Conservation (phyloP, 495 filamentous ascomycete genomes). For the Hyaloscypha hepaticicola region DNA sequence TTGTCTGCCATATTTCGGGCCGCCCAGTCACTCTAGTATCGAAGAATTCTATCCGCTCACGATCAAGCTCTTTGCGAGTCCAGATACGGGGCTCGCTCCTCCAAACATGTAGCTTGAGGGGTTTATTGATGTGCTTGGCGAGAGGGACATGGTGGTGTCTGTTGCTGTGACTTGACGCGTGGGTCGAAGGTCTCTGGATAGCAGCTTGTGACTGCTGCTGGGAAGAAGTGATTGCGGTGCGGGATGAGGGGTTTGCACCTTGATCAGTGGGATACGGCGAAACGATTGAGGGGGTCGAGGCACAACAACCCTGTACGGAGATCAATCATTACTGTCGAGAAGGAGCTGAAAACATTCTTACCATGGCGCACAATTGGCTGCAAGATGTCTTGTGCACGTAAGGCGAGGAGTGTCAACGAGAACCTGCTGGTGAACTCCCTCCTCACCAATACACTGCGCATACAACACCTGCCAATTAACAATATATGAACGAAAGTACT, state of each 20-base stretch:
- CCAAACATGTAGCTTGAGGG: conserved; percentile 48
- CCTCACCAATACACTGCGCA: neutral
- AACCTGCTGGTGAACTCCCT: neutral
- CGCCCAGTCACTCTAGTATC: conserved; percentile 79
- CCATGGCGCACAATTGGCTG: conserved; percentile 19
- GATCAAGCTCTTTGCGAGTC: conserved; percentile 44
- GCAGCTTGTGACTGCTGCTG: conserved; percentile 26
- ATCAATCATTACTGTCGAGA: neutral
- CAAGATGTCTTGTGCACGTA: conserved; percentile 6
- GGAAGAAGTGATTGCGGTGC: conserved; percentile 26
- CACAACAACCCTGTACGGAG: conserved; percentile 27
- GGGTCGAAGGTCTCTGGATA: conserved; percentile 24
- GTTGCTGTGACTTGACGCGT: conserved; percentile 16
- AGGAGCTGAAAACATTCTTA: neutral
- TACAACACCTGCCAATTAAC: neutral
- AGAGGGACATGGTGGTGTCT: conserved; percentile 11
- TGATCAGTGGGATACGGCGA: conserved; percentile 25
- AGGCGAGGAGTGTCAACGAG: neutral
- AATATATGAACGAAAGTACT: neutral
- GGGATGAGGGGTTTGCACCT: conserved; percentile 23
- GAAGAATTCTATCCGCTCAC: conserved; percentile 67
- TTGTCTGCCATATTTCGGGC: conserved; percentile 73
- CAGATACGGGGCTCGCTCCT: conserved; percentile 39
- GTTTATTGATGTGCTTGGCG: conserved; percentile 19
- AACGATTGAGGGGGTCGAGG: conserved; percentile 14